Evolutionary conservation across 768 basidiomycete species (phyloP), one percentile per base, ranked within the genome.

Genomic region (Tricholoma matsutake): DNA sequence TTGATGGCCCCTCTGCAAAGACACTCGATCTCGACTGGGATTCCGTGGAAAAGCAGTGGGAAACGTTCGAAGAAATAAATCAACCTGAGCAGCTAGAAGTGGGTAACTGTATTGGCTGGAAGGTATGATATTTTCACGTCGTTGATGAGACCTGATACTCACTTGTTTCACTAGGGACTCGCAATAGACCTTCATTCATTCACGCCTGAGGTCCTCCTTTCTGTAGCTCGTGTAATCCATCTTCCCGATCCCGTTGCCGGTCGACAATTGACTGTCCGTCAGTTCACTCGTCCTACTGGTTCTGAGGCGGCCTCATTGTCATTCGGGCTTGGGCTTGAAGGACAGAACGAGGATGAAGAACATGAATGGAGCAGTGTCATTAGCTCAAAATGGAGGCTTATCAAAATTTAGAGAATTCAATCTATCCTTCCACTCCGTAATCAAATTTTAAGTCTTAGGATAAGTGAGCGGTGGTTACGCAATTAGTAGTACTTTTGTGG

Each of bases 121-220:
- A 81, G 79, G 85, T 83, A 56, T 35, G 75, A 59, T 18, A 14
- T 49, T 13, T 62, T 11, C 10, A 45, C 43, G 22, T 56, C 49
- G 49, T 32, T 53, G 35, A 22, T 47, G 29, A 28, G 55, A 54
- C 52, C 31, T 35, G 34, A 1, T 57, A 14, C 3, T 43, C 52
- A 54, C 39, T 37, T 11, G 14, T 20, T 54, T 13, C 51, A n/a
- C 34, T 64, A 90, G 88, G 81, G 71, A 5, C 79, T 91, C 2
- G 84, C 77, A 0, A 79, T 91, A 54, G 82, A 88, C 64, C 83
- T 83, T 0, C 67, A 66, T 5, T 88, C 87, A 3, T 80, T 79
- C 56, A 81, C 86, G 4, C 89, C 89, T 0, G 89, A 88, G 62
- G 69, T 80, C 11, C 65, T 88, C 59, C 67, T 87, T 18, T 76